These are phyloP conservation scores for Hericium rajendrae DNA, from an alignment of 768 basidiomycete genomes.

Conservation along the genomic window DNA sequence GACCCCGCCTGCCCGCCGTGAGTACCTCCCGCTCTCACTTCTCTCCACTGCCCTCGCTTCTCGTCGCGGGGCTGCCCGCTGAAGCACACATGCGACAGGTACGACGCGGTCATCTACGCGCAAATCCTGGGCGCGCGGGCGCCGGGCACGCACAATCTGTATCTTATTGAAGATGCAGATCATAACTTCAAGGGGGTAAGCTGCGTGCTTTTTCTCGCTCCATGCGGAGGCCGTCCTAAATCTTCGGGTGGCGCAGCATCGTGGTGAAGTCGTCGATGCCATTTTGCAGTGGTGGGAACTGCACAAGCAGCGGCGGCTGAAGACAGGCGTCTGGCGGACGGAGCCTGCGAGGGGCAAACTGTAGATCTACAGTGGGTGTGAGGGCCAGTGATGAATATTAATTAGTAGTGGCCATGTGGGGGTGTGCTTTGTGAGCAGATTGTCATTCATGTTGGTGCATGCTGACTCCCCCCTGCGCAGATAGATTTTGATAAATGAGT, in stretches of 20 bases:
- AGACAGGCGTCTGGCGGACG: conserved; percentile 56
- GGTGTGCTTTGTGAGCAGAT: too few relatives aligned
- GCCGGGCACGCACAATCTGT: conserved; percentile 63
- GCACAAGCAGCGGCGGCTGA: conserved; percentile 35
- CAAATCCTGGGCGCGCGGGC: conserved; percentile 43
- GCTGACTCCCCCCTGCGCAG: too few relatives aligned
- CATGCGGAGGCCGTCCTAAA: too few relatives aligned
- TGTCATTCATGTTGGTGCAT: too few relatives aligned
- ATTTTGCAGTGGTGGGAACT: conserved; percentile 62
- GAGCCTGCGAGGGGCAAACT: conserved; percentile 33
- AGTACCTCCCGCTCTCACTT: conserved; percentile 14
- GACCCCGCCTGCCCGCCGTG: conserved; percentile 66
- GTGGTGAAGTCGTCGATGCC: conserved; percentile 56
- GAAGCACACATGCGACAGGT: conserved; percentile 28
- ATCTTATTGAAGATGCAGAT: conserved; percentile 65
- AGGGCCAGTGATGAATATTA: not conserved
- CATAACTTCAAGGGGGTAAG: conserved; percentile 65
- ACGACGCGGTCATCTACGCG: conserved; percentile 65
- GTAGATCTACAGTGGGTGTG: conserved; percentile 10
- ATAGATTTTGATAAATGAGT: too few relatives aligned
- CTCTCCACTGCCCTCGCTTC: not conserved
- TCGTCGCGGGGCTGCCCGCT: too few relatives aligned
- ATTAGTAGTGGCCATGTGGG: too few relatives aligned
- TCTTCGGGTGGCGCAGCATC: conserved; percentile 26
- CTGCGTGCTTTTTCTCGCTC: too few relatives aligned